A percentile compares a stretch with the other conserved stretches of the same genome.
phyloP scores from a whole-genome alignment of 2,329 filamentous ascomycete species.

The Curvularia hawaiiensis region DNA sequence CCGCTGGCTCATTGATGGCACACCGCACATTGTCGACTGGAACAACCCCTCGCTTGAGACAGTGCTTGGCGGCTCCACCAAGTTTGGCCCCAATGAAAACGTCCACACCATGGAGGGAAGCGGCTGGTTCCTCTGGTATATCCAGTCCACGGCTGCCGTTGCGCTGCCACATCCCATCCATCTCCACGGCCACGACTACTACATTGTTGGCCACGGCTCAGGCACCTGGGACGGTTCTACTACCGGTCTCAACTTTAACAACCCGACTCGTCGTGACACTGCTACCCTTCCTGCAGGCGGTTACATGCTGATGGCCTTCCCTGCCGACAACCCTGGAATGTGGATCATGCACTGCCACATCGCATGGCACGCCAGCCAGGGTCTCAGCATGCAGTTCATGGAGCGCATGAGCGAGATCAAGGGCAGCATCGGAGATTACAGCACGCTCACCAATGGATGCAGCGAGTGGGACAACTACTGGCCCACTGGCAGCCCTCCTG shows the following conservation, averaged over 20 bases:
- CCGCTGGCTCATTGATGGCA: conserved; percentile 51
- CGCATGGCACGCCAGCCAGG: conserved; percentile 44
- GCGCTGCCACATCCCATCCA: conserved; percentile 50
- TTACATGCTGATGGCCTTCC: conserved; percentile 59
- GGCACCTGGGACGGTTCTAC: conserved; percentile 43
- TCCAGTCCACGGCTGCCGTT: conserved; percentile 47
- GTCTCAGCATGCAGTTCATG: conserved; percentile 59
- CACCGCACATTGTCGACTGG: conserved; percentile 49
- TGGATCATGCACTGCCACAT: conserved; percentile 47
- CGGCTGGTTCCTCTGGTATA: conserved; percentile 56
- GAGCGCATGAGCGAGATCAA: conserved; percentile 45
- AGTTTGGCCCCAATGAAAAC: conserved; percentile 35
- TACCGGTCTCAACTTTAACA: conserved; percentile 42
- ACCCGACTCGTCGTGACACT: conserved; percentile 49
- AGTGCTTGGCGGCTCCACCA: conserved; percentile 41
- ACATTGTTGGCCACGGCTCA: conserved; percentile 45
- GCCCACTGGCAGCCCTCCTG: conserved; percentile 23
- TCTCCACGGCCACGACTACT: conserved; percentile 52
- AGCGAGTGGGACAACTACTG: conserved; percentile 42
- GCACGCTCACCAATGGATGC: conserved; percentile 35
- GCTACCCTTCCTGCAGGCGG: conserved; percentile 44
- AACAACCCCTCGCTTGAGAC: conserved; percentile 53
- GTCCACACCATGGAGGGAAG: conserved; percentile 34
- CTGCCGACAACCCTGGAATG: conserved; percentile 58
- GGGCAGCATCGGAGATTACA: conserved; percentile 25